Base-by-base conservation (phyloP, 164 flowering plant species). In the Hamamelis virginiana region DNA sequence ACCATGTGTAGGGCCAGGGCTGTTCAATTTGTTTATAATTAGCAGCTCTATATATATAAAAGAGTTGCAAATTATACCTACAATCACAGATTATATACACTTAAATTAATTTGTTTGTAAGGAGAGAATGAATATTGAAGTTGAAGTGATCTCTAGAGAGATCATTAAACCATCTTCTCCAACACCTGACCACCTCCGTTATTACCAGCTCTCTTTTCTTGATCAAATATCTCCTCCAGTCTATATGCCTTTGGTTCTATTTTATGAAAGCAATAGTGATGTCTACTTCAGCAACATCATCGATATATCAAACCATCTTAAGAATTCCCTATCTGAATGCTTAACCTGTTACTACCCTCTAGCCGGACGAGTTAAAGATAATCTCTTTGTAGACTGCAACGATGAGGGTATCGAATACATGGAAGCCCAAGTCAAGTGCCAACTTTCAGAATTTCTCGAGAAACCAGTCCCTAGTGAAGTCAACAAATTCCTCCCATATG, bases 291-390 rank as follows among this genome's bases (percentile, higher is more conserved):
- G 19, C 53, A 41, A 13, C 21, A 19, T 1, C 21, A 19, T 1
- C 1, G 61, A 61, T 3, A 44, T 19, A n/a, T 62, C 64, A 25
- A 25, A 27, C 45, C 61, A 8, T 21, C 66, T 75, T 0, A 75
- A 72, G 68, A 55, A n/a, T 10, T 72, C 79, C 21, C 27, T 75
- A 8, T 75, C 79, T 15, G 25, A 72, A 5, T 15, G 45, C 59
- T 45, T 78, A 18, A 59, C 74, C 14, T 33, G 0, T 0, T 78
- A 59, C 64, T 78, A 78, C 56, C 81, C 79, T 0, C 41, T 78
- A 9, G 76, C 81, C 6, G 81, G 81, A 44, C 62, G 75, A 14
- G 18, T 50, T 11, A 64, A 14, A 9, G 73, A 65, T 41, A 68
- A 74, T 21, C 1, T 9, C 1, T 62, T 2, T 28, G 38, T 78